Percentiles rank a stretch among this genome's conserved stretches.
Evolutionary conservation across 2,329 filamentous ascomycete genomes (phyloP).

Genomic region (Didymella arachidicola): DNA sequence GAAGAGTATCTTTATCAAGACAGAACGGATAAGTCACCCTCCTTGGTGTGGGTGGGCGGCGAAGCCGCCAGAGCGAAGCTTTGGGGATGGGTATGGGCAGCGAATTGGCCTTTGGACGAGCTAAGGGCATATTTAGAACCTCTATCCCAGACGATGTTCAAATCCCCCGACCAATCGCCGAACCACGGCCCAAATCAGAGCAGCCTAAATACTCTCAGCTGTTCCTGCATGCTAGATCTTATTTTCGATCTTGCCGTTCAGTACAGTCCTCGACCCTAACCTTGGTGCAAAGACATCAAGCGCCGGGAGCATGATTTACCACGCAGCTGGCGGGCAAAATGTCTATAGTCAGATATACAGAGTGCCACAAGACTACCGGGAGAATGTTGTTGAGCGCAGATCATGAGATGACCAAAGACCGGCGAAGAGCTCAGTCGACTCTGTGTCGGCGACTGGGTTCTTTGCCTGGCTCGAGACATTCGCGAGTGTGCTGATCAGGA

Average conservation of each 20-base stretch:
- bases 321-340: not conserved
- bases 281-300: not conserved
- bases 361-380: not conserved
- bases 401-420: too few species aligned
- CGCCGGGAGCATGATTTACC: not conserved
- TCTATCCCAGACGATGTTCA: not conserved
- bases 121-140: conserved; percentile 13
- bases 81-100: conserved; percentile 24
- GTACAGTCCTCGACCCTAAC: not conserved
- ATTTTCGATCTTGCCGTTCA: not conserved
- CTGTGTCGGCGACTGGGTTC: not conserved
- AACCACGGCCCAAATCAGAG: not conserved
- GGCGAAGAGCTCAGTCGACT: not conserved
- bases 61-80: conserved; percentile 16
- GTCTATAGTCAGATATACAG: not conserved
- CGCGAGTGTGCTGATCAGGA: not conserved
- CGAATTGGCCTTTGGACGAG: conserved; percentile 23
- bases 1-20: conserved; percentile 5
- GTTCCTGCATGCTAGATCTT: not conserved
- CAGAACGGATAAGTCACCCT: conserved; percentile 22
- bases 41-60: conserved; percentile 26
- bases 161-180: not conserved
- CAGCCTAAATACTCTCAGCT: not conserved
- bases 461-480: not conserved
- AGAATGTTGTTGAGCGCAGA: not conserved